Base-by-base conservation (phyloP, 1,284 basidiomycete genomes). In the Puccinia horiana region DNA sequence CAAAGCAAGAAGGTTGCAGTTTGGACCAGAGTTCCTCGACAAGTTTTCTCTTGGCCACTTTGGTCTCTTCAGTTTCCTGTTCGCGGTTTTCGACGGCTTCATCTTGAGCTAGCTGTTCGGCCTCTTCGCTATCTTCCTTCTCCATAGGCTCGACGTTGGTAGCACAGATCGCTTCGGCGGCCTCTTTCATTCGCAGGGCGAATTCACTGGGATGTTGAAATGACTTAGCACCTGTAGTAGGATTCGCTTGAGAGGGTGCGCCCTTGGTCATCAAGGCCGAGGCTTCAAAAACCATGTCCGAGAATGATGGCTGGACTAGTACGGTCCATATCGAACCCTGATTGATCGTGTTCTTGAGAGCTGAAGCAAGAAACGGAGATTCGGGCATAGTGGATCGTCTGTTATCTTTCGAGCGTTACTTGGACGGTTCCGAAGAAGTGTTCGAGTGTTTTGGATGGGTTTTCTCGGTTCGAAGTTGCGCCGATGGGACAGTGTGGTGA, bases 301-400 rank as follows among this genome's bases (percentile, higher is more conserved):
- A 32, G 47, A 82, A 82, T 12, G 80, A 82, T 26, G 73, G 72
- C 26, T 82, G 80, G 18, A 76, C 56, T 20, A 82, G 58, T 3
- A 82, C 73, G 18, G 80, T 37, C 80, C 80, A 82, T 18, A 82
- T 74, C 18, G 80, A 74, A 40, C 80, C 80, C 42, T 75, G 73
- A 14, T 40, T 44, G 49, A 67, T 82, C 14, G 80, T 75, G 42
- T 75, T 67, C 16, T 47, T 82, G 26, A 67, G 67, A 11, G 72
- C 80, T 20, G 80, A 67, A 18, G 80, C 72, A 26, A 76, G 40
- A 37, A 82, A 82, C 18, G 80, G 80, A 52, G 80, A 82, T 23
- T 75, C 58, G 26, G 72, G 47, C 61, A 67, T 76, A 61, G 52
- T 82, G 44, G n/a, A 40, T 12, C 56, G 29, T 26, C 42, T 14